These are phyloP conservation scores for Sporothrix euskadiensis DNA, from an alignment of 2,329 filamentous ascomycete species.

Conservation along the genomic window DNA sequence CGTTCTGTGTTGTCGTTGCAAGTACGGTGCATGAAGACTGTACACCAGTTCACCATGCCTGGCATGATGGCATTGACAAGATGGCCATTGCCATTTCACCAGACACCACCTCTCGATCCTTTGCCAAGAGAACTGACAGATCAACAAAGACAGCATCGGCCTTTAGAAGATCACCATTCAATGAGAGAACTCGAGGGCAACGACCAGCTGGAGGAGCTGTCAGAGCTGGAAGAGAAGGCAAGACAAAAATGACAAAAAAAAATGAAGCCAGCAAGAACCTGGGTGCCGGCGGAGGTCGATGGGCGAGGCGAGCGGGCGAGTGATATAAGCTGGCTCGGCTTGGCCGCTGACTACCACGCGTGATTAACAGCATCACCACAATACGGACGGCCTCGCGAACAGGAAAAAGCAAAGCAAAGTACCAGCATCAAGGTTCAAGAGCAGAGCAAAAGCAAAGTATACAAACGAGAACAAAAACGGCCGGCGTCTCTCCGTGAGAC, in stretches of 20 bases:
- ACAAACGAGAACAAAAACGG: background rate
- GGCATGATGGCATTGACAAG: background rate
- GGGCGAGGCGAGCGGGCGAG: background rate
- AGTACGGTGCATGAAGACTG: background rate
- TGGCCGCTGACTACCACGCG: background rate
- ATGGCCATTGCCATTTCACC: background rate
- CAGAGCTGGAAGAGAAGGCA: too few species aligned
- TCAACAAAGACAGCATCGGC: background rate
- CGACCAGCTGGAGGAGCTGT: background rate
- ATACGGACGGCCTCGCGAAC: background rate
- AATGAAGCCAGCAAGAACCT: background rate
- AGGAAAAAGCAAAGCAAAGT: background rate
- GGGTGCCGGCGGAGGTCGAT: background rate
- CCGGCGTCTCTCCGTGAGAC: constrained; percentile 15
- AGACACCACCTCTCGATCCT: background rate
- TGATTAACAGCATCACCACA: background rate
- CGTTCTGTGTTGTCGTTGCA: too few species aligned
- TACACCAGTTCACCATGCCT: background rate
- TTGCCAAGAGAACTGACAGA: background rate
- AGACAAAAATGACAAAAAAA: background rate
- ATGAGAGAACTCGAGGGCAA: background rate
- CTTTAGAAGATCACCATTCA: background rate
- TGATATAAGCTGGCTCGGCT: constrained; percentile 11
- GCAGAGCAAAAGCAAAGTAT: background rate
- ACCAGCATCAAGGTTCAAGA: background rate